Conservation (phyloP, 352 stramenopile species). For the Globisporangium solare region DNA sequence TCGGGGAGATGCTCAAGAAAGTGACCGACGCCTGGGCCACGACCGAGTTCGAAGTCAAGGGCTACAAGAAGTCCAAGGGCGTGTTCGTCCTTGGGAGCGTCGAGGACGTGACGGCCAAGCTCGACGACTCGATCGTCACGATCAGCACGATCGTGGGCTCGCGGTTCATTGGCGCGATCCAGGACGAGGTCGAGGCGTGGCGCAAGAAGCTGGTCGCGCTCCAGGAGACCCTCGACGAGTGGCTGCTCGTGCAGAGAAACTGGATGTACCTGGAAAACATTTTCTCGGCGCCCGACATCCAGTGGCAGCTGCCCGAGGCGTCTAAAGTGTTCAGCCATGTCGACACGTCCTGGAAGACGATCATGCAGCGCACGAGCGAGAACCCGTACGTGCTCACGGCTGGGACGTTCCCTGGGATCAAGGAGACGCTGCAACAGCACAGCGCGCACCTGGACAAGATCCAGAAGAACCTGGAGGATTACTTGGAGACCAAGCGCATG, state of each 20-base stretch:
- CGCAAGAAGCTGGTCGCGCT: slow-evolving; percentile 77
- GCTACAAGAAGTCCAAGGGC: slow-evolving; percentile 92
- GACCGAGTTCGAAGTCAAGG: slow-evolving; percentile 91
- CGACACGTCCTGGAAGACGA: slow-evolving; percentile 88
- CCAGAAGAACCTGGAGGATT: slow-evolving; percentile 91
- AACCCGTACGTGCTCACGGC: slow-evolving; percentile 84
- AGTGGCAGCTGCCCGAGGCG: slow-evolving; percentile 85
- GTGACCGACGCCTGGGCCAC: slow-evolving; percentile 87
- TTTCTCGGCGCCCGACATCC: slow-evolving; percentile 88
- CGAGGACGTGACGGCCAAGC: slow-evolving; percentile 86
- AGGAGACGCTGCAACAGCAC: slow-evolving; percentile 79
- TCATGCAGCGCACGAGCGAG: slow-evolving; percentile 88
- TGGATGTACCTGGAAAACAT: slow-evolving; percentile 89
- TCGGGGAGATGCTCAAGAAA: slow-evolving; percentile 93
- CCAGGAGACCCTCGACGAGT: slow-evolving; percentile 86
- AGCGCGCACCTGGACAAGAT: slow-evolving; percentile 88
- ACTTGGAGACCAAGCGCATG: slow-evolving; percentile 92
- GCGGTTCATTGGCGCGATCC: slow-evolving; percentile 87
- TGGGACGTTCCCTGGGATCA: slow-evolving; percentile 72
- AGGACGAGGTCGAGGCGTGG: slow-evolving; percentile 88
- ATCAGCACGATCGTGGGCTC: slow-evolving; percentile 92
- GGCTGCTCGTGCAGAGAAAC: slow-evolving; percentile 85
- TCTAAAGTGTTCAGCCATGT: slow-evolving; percentile 90
- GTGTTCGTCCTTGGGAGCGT: slow-evolving; percentile 90
- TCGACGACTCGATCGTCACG: slow-evolving; percentile 92